Percentiles rank a stretch among this genome's conserved stretches.
phyloP scores from a whole-genome alignment of 2,329 filamentous ascomycete genomes.

The Beauveria brongniartii region DNA sequence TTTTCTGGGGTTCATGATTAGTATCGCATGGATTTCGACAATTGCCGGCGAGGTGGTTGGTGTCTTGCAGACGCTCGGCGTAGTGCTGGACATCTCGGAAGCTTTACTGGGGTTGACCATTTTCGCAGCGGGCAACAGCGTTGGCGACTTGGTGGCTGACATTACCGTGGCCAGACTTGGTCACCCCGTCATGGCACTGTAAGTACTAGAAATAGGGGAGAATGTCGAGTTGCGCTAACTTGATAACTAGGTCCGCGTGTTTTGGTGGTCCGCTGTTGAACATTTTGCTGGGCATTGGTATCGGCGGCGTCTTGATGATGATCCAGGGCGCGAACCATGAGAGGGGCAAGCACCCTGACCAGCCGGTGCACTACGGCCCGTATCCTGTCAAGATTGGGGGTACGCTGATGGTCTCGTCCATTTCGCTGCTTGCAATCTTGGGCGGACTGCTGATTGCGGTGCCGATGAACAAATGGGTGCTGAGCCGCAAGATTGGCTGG shows the following conservation, averaged over 20 bases:
- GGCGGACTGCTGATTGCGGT: slow-evolving; percentile 71
- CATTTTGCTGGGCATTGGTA: slow-evolving; percentile 88
- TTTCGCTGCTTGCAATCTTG: slow-evolving; percentile 76
- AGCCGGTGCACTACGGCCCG: slow-evolving; percentile 58
- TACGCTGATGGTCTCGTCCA: slow-evolving; percentile 75
- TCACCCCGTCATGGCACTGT: slow-evolving; percentile 90
- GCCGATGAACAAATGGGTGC: slow-evolving; percentile 76
- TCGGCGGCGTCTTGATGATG: slow-evolving; percentile 84
- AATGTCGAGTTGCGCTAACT: background rate
- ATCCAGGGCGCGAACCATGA: slow-evolving; percentile 58
- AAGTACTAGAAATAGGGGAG: slow-evolving; percentile 24
- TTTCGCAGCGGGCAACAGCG: slow-evolving; percentile 91
- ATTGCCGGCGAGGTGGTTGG: slow-evolving; percentile 94
- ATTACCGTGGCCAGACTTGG: slow-evolving; percentile 89
- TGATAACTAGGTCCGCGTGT: slow-evolving; percentile 60
- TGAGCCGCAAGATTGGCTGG: slow-evolving; percentile 77
- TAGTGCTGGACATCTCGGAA: slow-evolving; percentile 88
- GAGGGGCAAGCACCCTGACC: slow-evolving; percentile 59
- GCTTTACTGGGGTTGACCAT: slow-evolving; percentile 91
- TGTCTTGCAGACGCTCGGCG: slow-evolving; percentile 84
- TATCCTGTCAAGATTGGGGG: slow-evolving; percentile 80
- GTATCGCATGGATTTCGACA: slow-evolving; percentile 92
- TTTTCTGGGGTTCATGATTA: slow-evolving; percentile 82
- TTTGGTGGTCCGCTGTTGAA: slow-evolving; percentile 99
- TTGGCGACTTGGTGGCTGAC: slow-evolving; percentile 89